Base-by-base conservation (phyloP, 345 rosid species). In the Gossypium bickii region DNA sequence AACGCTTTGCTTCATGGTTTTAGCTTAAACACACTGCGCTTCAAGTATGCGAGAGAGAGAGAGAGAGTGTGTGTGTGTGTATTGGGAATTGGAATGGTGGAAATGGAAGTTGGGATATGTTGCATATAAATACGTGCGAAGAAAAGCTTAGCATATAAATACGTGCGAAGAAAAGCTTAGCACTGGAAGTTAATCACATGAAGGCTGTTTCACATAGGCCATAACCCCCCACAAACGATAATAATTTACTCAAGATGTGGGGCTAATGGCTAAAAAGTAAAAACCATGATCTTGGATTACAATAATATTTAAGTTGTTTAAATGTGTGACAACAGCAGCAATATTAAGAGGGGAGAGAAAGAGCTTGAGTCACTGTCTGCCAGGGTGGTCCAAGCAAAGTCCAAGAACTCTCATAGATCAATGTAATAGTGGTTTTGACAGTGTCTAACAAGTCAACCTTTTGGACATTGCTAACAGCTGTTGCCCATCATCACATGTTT, bases 1-100 rank as follows among this genome's bases (percentile, higher is more conserved):
- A 38, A 82, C 49, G 80, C 51, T 78, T 45, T 69, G 87, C 88
- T 84, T 88, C 94, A 86, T 88, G 75, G 70, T 79, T 73, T 80
- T 47, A 66, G 52, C 53, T 59, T 73, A 16, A 13, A 44, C 8
- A 63, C 67, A 44, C 75, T 18, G 49, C 49, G 13, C 49, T 11
- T 45, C 49, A 10, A 11, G 12, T 11, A 45, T 0, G 12, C 13
- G 3, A 10, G 13, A 45, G 9, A 45, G 9, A 45, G 9, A 44
- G 9, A 44, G 12, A 1, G 48, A 9, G 11, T 0, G 34, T 0
- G 38, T 0, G 38, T 0, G 38, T 34, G 38, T 34, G 41, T 34
- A 20, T 68, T 47, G 47, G 74, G 66, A 51, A 41, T 67, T 24
- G 71, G 45, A 67, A 59, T 48, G 27, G 57, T 79, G 66, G 17